phyloP scores from a whole-genome alignment of 2,329 filamentous ascomycete species.

The Corynespora cassiicola region DNA sequence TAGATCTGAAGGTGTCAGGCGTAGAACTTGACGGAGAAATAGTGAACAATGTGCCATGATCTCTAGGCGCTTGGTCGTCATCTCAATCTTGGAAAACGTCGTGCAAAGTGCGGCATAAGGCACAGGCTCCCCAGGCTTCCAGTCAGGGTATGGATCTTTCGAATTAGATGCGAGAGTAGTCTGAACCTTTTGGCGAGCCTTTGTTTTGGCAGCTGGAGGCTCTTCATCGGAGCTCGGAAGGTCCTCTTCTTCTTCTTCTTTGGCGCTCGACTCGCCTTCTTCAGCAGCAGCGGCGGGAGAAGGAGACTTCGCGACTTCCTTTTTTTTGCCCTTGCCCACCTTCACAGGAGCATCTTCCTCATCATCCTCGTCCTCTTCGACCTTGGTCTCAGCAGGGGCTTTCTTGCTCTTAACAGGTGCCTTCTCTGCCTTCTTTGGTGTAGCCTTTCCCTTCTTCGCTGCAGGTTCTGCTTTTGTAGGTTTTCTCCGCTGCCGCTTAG shows the following conservation, averaged over 20 bases:
- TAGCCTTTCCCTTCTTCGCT: conserved; percentile 21
- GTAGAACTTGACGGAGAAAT: conserved; percentile 92
- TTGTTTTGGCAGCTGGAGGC: conserved; percentile 74
- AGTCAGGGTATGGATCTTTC: conserved; percentile 92
- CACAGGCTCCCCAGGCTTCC: conserved; percentile 86
- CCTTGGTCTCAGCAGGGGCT: conserved; percentile 15
- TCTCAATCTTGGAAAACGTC: conserved; percentile 92
- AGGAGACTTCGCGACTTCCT: conserved; percentile 27
- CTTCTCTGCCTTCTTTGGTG: conserved; percentile 28
- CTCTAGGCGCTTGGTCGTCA: conserved; percentile 88
- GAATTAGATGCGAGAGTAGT: conserved; percentile 71
- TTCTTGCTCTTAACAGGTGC: conserved; percentile 20
- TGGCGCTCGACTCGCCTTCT: conserved; percentile 29
- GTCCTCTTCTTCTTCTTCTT: conserved; percentile 51
- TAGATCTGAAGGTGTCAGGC: conserved; percentile 86
- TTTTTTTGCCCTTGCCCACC: conserved; percentile 23
- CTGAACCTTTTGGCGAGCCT: conserved; percentile 82
- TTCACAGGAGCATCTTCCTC: conserved; percentile 20
- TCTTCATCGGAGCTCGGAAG: conserved; percentile 64
- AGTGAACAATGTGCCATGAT: conserved; percentile 89
- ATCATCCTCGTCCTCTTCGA: conserved; percentile 32
- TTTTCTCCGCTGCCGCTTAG: conserved; percentile 43
- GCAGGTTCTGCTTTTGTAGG: conserved; percentile 21
- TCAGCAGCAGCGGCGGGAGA: conserved; percentile 26
- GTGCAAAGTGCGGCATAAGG: conserved; percentile 94